Base-by-base conservation (phyloP, 768 basidiomycete genomes). In the Baorangia bicolor region DNA sequence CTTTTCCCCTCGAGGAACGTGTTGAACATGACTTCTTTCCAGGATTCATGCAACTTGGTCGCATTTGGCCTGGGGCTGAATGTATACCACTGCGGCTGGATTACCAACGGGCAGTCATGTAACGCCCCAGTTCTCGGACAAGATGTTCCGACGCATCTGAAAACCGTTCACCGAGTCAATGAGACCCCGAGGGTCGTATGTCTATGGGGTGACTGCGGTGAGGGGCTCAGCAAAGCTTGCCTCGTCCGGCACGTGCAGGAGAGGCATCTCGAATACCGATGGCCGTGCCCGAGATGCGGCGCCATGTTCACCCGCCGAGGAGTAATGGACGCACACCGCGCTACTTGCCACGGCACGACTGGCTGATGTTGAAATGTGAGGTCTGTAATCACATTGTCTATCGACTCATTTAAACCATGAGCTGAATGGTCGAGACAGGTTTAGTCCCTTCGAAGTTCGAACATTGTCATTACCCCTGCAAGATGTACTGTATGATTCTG, bases 171-270 rank as follows among this genome's bases (percentile, higher is more conserved):
- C 13, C 5, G 47, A 6, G 41, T n/a, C 4, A 49, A 44, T n/a
- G 55, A 44, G 7, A 12, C 33, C 2, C 35, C 47, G 14, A 58
- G 45, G 46, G 33, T 51, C 13, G 2, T 8, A 8, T 69, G 68
- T 34, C 31, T 2, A 16, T 69, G 68, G 68, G 20, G 20, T 25
- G 6, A n/a, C 6, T 69, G 68, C 11, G 50, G 50, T 3, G 68
- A 67, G 0, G 20, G 2, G 7, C 46, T 69, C 4, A 61, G 10
- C 7, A 64, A 12, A 10, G 61, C 53, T 0, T 58, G 55, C 6
- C 39, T 70, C 20, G 49, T 57, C 5, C 40, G 70, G 1, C 69
- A 70, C 23, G 51, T 72, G 3, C 53, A 66, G 37, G 68, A 68
- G 14, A 58, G 1, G 7, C 70, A 70, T 38, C 59, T 72, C 6